Evolutionary conservation across 495 filamentous ascomycete species (phyloP).

Genomic region (Penicillium ochrochloron): DNA sequence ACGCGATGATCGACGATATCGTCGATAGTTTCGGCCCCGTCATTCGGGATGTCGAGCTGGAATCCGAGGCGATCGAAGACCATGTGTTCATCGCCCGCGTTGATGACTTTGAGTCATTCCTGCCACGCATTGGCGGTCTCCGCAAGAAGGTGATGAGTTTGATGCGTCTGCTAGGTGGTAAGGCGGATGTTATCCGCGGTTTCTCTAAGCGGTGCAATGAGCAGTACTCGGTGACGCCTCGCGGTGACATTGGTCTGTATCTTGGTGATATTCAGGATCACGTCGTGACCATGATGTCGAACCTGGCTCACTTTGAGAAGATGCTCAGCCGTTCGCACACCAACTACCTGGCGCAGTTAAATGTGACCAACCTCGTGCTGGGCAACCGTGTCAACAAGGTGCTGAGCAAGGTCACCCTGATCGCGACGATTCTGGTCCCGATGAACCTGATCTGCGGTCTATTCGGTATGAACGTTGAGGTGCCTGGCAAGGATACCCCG

Average conservation of each 20-base stretch:
- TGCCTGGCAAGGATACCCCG: slow-evolving; percentile 66
- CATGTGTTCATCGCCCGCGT: slow-evolving; percentile 87
- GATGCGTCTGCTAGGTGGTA: slow-evolving; percentile 91
- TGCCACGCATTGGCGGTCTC: slow-evolving; percentile 84
- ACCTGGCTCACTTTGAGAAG: slow-evolving; percentile 94
- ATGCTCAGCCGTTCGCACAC: slow-evolving; percentile 94
- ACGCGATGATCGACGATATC: slow-evolving; percentile 98
- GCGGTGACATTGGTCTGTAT: slow-evolving; percentile 94
- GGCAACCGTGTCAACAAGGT: slow-evolving; percentile 82
- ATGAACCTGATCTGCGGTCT: slow-evolving; percentile 94
- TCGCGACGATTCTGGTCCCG: slow-evolving; percentile 94
- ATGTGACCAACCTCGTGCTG: slow-evolving; percentile 82
- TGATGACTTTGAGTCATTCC: slow-evolving; percentile 83
- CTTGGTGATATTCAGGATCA: slow-evolving; percentile 98
- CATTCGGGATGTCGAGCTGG: slow-evolving; percentile 80
- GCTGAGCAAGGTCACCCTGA: slow-evolving; percentile 91
- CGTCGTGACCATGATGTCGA: slow-evolving; percentile 98
- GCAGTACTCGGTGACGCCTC: slow-evolving; percentile 89
- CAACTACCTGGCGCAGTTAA: slow-evolving; percentile 95
- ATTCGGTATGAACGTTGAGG: slow-evolving; percentile 94
- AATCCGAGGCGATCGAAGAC: slow-evolving; percentile 94
- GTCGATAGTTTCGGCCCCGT: slow-evolving; percentile 93
- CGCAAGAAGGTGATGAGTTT: slow-evolving; percentile 94
- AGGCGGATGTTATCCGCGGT: slow-evolving; percentile 94
- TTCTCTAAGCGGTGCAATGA: slow-evolving; percentile 99